phyloP scores from a whole-genome alignment of 1,139 yeast species.

The Yamadazyma oceani region DNA sequence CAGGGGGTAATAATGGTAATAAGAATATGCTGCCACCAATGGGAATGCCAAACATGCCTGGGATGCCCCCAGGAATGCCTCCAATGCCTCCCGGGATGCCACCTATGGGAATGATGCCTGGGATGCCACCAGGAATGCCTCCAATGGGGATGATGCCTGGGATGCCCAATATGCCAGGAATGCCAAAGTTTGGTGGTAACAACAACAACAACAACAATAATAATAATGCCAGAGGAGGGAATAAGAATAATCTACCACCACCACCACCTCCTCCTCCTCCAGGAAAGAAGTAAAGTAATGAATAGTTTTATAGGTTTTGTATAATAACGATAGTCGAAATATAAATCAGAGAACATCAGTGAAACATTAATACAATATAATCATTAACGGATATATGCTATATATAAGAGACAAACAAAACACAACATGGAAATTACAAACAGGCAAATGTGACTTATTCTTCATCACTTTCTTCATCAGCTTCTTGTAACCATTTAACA shows the following conservation, averaged over 20 bases:
- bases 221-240: background rate
- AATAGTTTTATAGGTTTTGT: slow-evolving; percentile 5
- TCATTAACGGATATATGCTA: slow-evolving; percentile 7
- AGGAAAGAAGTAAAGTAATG: slow-evolving; percentile 8
- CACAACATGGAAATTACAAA: background rate
- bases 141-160: slow-evolving; percentile 2
- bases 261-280: slow-evolving; percentile 24
- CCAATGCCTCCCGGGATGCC: slow-evolving; percentile 21
- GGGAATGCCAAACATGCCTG: slow-evolving; percentile 20
- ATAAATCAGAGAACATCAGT: no score
- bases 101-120: slow-evolving; percentile 19
- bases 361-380: background rate
- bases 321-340: background rate
- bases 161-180: slow-evolving; percentile 5
- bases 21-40: slow-evolving; percentile 19
- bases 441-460: slow-evolving; percentile 27
- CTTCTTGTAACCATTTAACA: slow-evolving; percentile 90
- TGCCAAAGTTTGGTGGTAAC: slow-evolving; percentile 7
- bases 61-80: slow-evolving; percentile 15
- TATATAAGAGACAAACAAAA: slow-evolving; percentile 4
- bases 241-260: slow-evolving; percentile 8
- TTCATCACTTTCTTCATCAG: slow-evolving; percentile 72
- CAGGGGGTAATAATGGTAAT: slow-evolving; percentile 8
- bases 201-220: slow-evolving; percentile 2
- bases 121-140: slow-evolving; percentile 6